A percentile compares a stretch with the other conserved stretches of the same genome.
Conservation (phyloP, 306 rosid species). For the Prunus mira region DNA sequence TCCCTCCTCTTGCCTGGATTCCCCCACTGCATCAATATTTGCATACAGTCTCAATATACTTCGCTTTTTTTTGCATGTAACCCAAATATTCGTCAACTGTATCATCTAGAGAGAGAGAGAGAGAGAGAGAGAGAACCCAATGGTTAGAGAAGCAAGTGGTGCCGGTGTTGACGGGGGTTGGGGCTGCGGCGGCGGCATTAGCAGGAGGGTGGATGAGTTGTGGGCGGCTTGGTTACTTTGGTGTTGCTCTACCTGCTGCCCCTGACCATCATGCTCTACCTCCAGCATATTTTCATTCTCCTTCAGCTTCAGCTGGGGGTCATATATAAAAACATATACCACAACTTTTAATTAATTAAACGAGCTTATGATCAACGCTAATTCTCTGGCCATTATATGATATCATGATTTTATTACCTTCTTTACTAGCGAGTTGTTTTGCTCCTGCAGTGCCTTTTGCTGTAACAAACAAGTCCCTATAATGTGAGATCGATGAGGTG, state of each 20-base stretch:
- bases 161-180: conserved; percentile 17
- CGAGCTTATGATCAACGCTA: background rate
- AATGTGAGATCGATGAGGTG: background rate
- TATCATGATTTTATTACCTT: conserved; percentile 37
- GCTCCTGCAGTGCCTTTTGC: conserved; percentile 64
- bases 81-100: background rate
- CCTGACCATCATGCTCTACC: conserved; percentile 26
- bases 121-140: conserved; percentile 38
- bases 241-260: conserved; percentile 21
- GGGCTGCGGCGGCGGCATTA: conserved; percentile 31
- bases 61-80: background rate
- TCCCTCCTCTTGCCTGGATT: conserved; percentile 31
- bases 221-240: conserved; percentile 19
- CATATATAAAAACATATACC: too few relatives aligned
- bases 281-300: conserved; percentile 40
- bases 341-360: too few relatives aligned
- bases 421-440: conserved; percentile 54
- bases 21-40: conserved; percentile 42
- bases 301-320: conserved; percentile 51
- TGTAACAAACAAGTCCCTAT: conserved; percentile 36
- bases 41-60: background rate
- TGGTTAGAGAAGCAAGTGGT: conserved; percentile 40
- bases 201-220: conserved; percentile 35
- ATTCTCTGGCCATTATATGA: too few relatives aligned
- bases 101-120: background rate